Conservation (phyloP, 1,284 basidiomycete species). For the Microbotryomycetes sp. region DNA sequence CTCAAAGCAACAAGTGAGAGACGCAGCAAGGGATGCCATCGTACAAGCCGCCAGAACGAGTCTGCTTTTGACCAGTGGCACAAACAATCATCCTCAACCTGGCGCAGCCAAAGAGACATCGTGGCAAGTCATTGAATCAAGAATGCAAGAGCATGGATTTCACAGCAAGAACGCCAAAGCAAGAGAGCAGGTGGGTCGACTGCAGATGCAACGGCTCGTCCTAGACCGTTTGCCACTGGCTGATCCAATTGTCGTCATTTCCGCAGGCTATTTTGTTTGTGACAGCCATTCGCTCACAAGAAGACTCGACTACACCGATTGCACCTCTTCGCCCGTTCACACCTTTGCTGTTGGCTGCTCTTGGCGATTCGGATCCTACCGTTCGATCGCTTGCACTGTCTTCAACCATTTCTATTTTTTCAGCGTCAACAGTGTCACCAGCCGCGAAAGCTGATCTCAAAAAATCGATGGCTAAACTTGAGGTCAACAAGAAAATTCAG, state of each 20-base stretch:
- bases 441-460: constrained; percentile 86
- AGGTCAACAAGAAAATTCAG: constrained; percentile 72
- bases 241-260: too few relatives aligned
- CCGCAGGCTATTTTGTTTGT: neutral
- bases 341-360: constrained; percentile 65
- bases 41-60: constrained; percentile 41
- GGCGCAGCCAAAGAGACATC: constrained; percentile 55
- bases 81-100: constrained; percentile 45
- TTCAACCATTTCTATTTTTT: constrained; percentile 76
- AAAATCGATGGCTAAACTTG: constrained; percentile 77
- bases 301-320: constrained; percentile 54
- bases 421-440: constrained; percentile 69
- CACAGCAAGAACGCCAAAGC: constrained; percentile 54
- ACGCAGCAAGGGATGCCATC: constrained; percentile 67
- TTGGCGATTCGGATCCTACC: constrained; percentile 83
- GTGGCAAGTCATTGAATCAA: constrained; percentile 66
- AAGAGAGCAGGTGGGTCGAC: constrained; percentile 61
- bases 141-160: constrained; percentile 68
- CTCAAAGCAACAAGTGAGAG: constrained; percentile 60
- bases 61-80: constrained; percentile 54
- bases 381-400: constrained; percentile 79
- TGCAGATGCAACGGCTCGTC: too few relatives aligned
- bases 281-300: neutral
- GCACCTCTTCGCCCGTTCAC: constrained; percentile 82
- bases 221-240: too few relatives aligned